Base-by-base conservation (phyloP, 495 filamentous ascomycete genomes). In the Saxophila tyrrhenica region DNA sequence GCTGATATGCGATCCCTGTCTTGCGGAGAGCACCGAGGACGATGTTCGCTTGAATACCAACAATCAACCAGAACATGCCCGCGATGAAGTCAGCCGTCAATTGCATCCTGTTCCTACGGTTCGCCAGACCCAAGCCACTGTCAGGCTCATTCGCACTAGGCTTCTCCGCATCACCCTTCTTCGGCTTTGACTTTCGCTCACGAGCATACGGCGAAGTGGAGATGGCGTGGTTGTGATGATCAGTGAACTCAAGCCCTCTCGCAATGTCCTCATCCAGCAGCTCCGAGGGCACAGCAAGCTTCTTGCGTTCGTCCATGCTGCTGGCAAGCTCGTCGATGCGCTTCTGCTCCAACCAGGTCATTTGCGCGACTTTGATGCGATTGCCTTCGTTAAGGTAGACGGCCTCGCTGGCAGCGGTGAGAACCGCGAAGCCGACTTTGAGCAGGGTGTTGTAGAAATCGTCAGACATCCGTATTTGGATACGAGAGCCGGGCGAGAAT, bases 371-470 rank as follows among this genome's bases (percentile, higher is more conserved):
- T 47, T 79, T 78, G 20, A 98, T 80, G n/a, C 72, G 71, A 24
- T 77, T 76, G 13, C 89, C 89, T 70, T 97, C 92, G 50, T 95
- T 91, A 20, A 98, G 75, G 64, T 94, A 98, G 0, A 97, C 94
- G 0, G 92, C 91, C 65, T 97, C 89, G 56, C 86, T 94, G 0
- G 94, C 92, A 59, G 91, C 88, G 0, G 88, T 95, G 47, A 97
- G 77, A 35, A 87, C 82, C 17, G 79, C 78, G 60, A 95, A 97
- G 0, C 92, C 92, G 29, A 86, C 75, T 47, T 87, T 83, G 16
- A 97, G 77, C 8, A 97, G 74, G 0, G 88, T 83, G 0, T 87
- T 94, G 65, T 96, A 98, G 67, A 97, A 96, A 62, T 98, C 94
- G 70, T 96, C 91, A 47, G 84, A 78, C 75, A 83, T 80, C 17